Base-by-base conservation (phyloP, 768 basidiomycete genomes). In the Tricholomella constricta region DNA sequence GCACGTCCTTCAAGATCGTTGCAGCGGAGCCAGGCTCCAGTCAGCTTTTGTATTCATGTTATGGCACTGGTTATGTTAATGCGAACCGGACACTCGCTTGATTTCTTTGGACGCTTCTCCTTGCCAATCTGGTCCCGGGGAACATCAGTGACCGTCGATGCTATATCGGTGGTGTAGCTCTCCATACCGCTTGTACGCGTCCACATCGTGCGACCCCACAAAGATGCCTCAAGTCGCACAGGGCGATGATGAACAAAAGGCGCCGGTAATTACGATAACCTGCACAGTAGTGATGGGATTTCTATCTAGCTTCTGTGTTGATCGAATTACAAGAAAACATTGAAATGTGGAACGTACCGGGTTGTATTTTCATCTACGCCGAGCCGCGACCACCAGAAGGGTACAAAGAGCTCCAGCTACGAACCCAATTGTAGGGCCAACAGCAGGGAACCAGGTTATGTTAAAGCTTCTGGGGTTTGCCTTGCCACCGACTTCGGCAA, bases 61-160 rank as follows among this genome's bases (percentile, higher is more conserved):
- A 94, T 57, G 96, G 96, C 10, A 84, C 86, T 20, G 96, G 97
- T 40, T 94, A 94, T 66, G 75, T 91, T 56, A 99, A 98, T 67
- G 84, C 87, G 51, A 94, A 92, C 68, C 78, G 89, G 61, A 79
- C 87, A 23, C 69, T 94, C 52, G 86, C 85, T 45, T 59, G 34
- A 58, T 51, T 8, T 35, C 25, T 35, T 15, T 15, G 35, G 40
- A n/a, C 26, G 23, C 32, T 19, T 32, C 29, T 27, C 15, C 14
- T 14, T 22, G 2, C 17, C 32, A 32, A 34, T 8, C 17, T 22
- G 17, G 12, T 34, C 12, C 25, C 26, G n/a, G n/a, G 22, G 2
- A 34, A 25, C 32, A 35, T 26, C 51, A n/a, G n/a, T n/a, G n/a
- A n/a, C n/a, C n/a, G n/a, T n/a, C n/a, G n/a, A n/a, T n/a, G n/a